phyloP scores from a whole-genome alignment of 2,329 filamentous ascomycete species.

The Huntiella decipiens region DNA sequence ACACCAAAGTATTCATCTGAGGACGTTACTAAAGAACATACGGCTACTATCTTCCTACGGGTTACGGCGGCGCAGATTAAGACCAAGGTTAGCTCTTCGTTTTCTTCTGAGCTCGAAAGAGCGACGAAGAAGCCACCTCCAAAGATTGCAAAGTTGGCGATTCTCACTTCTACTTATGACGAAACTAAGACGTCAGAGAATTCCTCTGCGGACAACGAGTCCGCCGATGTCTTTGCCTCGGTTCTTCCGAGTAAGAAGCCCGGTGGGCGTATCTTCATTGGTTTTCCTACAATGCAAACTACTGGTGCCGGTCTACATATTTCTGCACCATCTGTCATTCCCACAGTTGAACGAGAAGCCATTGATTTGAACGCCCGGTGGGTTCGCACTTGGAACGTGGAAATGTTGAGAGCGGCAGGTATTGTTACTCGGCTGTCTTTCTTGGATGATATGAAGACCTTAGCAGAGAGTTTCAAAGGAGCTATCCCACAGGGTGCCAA shows the following conservation, averaged over 20 bases:
- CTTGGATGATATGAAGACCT: slow-evolving; percentile 63
- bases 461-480: slow-evolving; percentile 41
- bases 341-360: slow-evolving; percentile 88
- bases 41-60: slow-evolving; percentile 69
- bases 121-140: slow-evolving; percentile 96
- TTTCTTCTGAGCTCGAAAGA: slow-evolving; percentile 74
- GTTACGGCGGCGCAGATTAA: slow-evolving; percentile 69
- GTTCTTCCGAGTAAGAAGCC: slow-evolving; percentile 72
- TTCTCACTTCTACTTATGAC: slow-evolving; percentile 81
- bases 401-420: slow-evolving; percentile 78
- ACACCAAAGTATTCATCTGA: slow-evolving; percentile 45
- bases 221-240: slow-evolving; percentile 65
- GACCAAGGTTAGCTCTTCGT: slow-evolving; percentile 52
- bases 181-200: slow-evolving; percentile 50
- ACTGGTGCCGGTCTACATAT: slow-evolving; percentile 88
- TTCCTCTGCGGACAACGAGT: slow-evolving; percentile 24
- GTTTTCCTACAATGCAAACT: slow-evolving; percentile 92
- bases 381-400: slow-evolving; percentile 87
- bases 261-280: slow-evolving; percentile 81
- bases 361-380: slow-evolving; percentile 93
- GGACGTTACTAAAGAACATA: slow-evolving; percentile 51
- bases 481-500: slow-evolving; percentile 27
- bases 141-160: slow-evolving; percentile 65
- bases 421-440: slow-evolving; percentile 82
- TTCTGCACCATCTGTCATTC: slow-evolving; percentile 88